Evolutionary conservation across 257 asterid genomes (phyloP).

Genomic region (Gardenia jasminoides): DNA sequence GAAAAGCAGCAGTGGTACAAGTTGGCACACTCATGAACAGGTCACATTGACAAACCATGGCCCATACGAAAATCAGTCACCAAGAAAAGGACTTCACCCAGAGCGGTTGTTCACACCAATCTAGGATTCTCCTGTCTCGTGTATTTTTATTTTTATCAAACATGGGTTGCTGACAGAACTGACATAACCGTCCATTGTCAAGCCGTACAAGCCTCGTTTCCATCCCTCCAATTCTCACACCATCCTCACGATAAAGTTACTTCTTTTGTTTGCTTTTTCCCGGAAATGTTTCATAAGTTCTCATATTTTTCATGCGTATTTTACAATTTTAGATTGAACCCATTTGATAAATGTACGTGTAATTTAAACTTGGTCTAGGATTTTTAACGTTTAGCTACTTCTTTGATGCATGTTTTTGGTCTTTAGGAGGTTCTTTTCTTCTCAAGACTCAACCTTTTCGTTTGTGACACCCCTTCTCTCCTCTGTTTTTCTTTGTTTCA

Average conservation of each 20-base stretch:
- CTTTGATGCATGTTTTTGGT: constrained; percentile 4
- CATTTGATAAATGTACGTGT: background rate
- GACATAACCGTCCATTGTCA: constrained; percentile 2
- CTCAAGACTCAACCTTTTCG: background rate
- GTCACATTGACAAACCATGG: too few species aligned
- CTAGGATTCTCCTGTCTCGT: background rate
- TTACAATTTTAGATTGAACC: background rate
- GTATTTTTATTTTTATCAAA: too few species aligned
- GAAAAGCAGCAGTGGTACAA: background rate
- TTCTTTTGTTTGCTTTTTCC: background rate
- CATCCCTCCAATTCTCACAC: background rate
- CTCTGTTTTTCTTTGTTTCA: background rate
- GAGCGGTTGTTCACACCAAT: background rate
- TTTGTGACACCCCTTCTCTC: background rate
- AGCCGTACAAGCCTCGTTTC: background rate
- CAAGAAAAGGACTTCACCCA: background rate
- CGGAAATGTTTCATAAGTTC: background rate
- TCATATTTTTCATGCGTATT: background rate
- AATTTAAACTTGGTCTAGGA: background rate
- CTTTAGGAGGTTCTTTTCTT: background rate
- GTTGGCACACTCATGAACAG: background rate
- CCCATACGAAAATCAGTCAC: background rate
- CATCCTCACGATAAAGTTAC: background rate
- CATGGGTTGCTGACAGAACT: background rate
- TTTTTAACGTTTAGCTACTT: constrained; percentile 3